phyloP scores from a whole-genome alignment of 2,329 filamentous ascomycete species.

The Sphaerulina musiva region DNA sequence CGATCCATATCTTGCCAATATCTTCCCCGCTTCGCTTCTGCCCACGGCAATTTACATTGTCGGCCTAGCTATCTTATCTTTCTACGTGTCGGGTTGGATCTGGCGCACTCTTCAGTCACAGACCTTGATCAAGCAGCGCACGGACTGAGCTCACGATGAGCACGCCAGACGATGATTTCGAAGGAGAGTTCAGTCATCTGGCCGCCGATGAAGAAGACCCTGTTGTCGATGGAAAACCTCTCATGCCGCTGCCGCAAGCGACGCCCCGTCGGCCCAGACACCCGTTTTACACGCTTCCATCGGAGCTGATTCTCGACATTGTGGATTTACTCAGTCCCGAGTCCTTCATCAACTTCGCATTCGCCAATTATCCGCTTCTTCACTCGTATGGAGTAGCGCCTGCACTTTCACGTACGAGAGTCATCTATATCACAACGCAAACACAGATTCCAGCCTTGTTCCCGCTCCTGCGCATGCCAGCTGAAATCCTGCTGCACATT shows the following conservation, averaged over 20 bases:
- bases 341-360: conserved; percentile 41
- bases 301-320: conserved; percentile 44
- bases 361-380: conserved; percentile 43
- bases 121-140: conserved; percentile 20
- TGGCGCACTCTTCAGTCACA: conserved; percentile 29
- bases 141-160: conserved; percentile 20
- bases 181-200: neutral
- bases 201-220: neutral
- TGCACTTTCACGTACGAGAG: conserved; percentile 27
- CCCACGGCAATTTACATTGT: conserved; percentile 65
- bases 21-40: conserved; percentile 70
- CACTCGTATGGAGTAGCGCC: conserved; percentile 35
- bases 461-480: conserved; percentile 32
- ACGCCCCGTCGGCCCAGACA: conserved; percentile 19
- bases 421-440: conserved; percentile 29
- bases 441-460: conserved; percentile 28
- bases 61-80: conserved; percentile 51
- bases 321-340: conserved; percentile 37
- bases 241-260: conserved; percentile 2
- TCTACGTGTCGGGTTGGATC: conserved; percentile 45
- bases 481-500: conserved; percentile 39
- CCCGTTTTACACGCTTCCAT: conserved; percentile 39
- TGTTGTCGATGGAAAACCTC: neutral
- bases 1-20: conserved; percentile 74
- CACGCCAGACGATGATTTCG: neutral